A percentile compares a stretch with the other conserved stretches of the same genome.
These are phyloP conservation scores for Globisporangium spiculum DNA, from an alignment of 352 stramenopile species.

Conservation along the genomic window DNA sequence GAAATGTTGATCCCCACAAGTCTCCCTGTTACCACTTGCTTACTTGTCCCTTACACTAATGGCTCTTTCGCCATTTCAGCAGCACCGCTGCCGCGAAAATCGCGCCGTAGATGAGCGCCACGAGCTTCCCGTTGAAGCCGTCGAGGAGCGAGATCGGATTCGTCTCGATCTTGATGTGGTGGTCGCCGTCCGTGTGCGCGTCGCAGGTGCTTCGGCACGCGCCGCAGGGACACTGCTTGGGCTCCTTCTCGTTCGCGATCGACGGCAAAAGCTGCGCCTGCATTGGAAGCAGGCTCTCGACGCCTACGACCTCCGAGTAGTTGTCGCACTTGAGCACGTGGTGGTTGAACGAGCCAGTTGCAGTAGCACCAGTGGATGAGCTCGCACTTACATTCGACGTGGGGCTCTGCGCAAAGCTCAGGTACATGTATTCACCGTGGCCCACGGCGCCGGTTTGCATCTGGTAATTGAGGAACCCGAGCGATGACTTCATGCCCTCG, in stretches of 20 bases:
- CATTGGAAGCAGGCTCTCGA: slow-evolving; percentile 39
- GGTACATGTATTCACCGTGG: slow-evolving; percentile 85
- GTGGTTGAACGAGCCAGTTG: slow-evolving; percentile 39
- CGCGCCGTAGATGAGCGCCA: slow-evolving; percentile 54
- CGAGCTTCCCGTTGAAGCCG: slow-evolving; percentile 61
- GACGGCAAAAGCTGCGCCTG: slow-evolving; percentile 69
- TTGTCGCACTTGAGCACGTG: slow-evolving; percentile 72
- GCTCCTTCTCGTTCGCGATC: slow-evolving; percentile 40
- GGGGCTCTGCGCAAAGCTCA: slow-evolving; percentile 52
- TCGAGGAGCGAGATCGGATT: slow-evolving; percentile 68
- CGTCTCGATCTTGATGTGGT: slow-evolving; percentile 49
- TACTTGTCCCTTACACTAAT: slow-evolving; percentile 12
- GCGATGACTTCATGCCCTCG: slow-evolving; percentile 74
- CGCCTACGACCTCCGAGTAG: slow-evolving; percentile 57
- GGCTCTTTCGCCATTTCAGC: slow-evolving; percentile 40
- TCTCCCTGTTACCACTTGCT: neutral
- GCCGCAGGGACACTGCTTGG: slow-evolving; percentile 77
- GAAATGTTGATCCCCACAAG: neutral
- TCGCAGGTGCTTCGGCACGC: slow-evolving; percentile 70
- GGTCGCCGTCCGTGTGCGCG: slow-evolving; percentile 27
- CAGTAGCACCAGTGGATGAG: too few species aligned
- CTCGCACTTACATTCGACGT: slow-evolving; percentile 6
- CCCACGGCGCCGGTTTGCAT: slow-evolving; percentile 84
- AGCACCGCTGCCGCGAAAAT: slow-evolving; percentile 35
- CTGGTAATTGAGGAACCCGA: slow-evolving; percentile 89